Evolutionary conservation across 352 stramenopile genomes (phyloP), one percentile per base, ranked within the genome.

Genomic region (Phytopythium montanum): DNA sequence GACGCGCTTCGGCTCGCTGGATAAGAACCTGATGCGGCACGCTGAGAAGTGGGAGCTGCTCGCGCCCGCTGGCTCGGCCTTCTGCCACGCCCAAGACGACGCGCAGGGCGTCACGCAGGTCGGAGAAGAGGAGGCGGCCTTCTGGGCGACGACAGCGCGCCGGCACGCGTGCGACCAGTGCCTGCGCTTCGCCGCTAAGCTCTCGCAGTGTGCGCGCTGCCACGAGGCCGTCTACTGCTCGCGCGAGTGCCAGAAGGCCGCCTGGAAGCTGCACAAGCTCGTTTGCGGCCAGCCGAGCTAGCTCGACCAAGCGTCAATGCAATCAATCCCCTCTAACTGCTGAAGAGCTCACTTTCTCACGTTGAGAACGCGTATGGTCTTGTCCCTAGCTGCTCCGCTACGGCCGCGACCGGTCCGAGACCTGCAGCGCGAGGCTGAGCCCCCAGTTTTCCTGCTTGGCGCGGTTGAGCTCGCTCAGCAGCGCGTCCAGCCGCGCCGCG

Each of bases 31-130:
- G 42, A 92, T 93, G 81, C 72, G 90, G 38, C 71, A 92, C 49
- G 86, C 70, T 0, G 85, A 95, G 54, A 95, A 93, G 56, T 95
- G 85, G 85, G 79, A 91, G 60, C 73, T 92, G 34, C 92, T 87
- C 42, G 85, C 74, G 14, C 53, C 70, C 0, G 46, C 68, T 9
- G 58, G 74, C 3, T 87, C 69, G 42, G 58, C 69, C 1, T 73
- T 90, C 19, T 73, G 66, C 29, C 62, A 69, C 19, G 72, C 72
- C 49, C 59, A 75, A 56, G 63, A 77, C 23, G 72, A 76, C 52
- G 53, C 50, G 9, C 69, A 73, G 2, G 76, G 79, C 10, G 62
- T 84, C 50, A 78, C 69, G 1, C 69, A 81, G 25, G 66, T 78
- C 7, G 71, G 64, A 16, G 78, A 85, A 21, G 79, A 87, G 19